phyloP scores from a whole-genome alignment of 345 rosid genomes.

The Sonneratia caseolaris region DNA sequence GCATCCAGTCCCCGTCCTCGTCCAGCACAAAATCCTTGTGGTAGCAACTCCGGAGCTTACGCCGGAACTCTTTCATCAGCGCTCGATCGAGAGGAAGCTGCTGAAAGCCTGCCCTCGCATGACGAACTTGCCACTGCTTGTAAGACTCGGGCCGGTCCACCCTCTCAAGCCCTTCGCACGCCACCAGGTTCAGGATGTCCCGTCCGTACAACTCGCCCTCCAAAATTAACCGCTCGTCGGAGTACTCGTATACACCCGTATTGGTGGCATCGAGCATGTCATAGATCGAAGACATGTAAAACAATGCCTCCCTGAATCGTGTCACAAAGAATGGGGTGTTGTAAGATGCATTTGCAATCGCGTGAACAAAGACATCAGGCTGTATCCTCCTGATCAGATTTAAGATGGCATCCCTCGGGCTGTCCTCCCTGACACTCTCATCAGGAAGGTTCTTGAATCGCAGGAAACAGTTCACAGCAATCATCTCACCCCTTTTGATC shows the following conservation, averaged over 20 bases:
- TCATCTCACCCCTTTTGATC: slow-evolving; percentile 38
- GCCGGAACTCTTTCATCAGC: slow-evolving; percentile 25
- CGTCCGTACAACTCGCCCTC: slow-evolving; percentile 39
- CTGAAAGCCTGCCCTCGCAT: slow-evolving; percentile 43
- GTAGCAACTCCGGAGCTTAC: slow-evolving; percentile 34
- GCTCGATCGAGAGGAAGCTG: slow-evolving; percentile 27
- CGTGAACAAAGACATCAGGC: slow-evolving; percentile 43
- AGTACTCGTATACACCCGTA: slow-evolving; percentile 21
- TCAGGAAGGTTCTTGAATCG: slow-evolving; percentile 48
- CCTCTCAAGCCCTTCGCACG: slow-evolving; percentile 41
- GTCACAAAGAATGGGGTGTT: slow-evolving; percentile 71
- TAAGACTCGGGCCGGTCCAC: slow-evolving; percentile 45
- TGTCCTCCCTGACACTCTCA: slow-evolving; percentile 45
- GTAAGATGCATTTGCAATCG: slow-evolving; percentile 42
- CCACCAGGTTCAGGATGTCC: slow-evolving; percentile 30
- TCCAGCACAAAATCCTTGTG: slow-evolving; percentile 64
- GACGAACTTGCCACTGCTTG: slow-evolving; percentile 45
- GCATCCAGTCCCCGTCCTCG: slow-evolving; percentile 55
- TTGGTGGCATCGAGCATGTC: slow-evolving; percentile 51
- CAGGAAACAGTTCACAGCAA: slow-evolving; percentile 45
- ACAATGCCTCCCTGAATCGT: slow-evolving; percentile 65
- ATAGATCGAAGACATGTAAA: slow-evolving; percentile 56
- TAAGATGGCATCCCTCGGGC: slow-evolving; percentile 51
- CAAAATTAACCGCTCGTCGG: slow-evolving; percentile 35
- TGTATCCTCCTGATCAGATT: slow-evolving; percentile 49